Evolutionary conservation across 495 filamentous ascomycete genomes (phyloP).

Genomic region (Trichoderma virens): DNA sequence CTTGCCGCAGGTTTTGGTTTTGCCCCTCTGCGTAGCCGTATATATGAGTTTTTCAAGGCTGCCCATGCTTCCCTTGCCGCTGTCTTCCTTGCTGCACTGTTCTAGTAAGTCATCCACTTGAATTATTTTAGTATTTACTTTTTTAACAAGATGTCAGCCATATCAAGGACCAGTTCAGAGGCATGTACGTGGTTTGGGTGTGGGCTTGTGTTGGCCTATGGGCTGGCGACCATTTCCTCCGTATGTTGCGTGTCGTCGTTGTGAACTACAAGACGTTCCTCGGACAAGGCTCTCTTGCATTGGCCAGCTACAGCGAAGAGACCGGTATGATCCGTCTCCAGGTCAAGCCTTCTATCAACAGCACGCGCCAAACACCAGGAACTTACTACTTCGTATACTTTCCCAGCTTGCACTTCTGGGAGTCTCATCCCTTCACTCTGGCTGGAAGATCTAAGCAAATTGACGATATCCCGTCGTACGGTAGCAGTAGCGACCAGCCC

Average conservation of each 20-base stretch:
- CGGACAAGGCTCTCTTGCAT: neutral
- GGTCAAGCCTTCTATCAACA: neutral
- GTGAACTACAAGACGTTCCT: neutral
- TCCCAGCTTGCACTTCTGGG: neutral
- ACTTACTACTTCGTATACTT: constrained; percentile 3
- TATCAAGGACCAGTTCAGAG: neutral
- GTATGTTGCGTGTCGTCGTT: neutral
- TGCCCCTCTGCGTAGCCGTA: neutral
- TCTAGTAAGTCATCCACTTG: neutral
- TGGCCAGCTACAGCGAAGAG: constrained; percentile 6
- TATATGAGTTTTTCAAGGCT: neutral
- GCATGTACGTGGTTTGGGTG: neutral
- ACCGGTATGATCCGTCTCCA: neutral
- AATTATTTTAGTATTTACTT: too few relatives aligned
- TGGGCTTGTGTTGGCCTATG: neutral
- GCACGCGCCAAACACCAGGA: neutral
- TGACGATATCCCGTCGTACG: neutral
- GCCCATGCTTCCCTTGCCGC: neutral
- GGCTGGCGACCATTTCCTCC: neutral
- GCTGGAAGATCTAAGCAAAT: neutral
- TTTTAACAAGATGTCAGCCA: neutral
- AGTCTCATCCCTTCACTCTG: neutral
- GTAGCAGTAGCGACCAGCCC: neutral
- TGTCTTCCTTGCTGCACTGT: neutral
- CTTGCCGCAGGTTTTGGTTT: neutral